phyloP scores from a whole-genome alignment of 768 basidiomycete species.

The Pleurotus platypus region DNA sequence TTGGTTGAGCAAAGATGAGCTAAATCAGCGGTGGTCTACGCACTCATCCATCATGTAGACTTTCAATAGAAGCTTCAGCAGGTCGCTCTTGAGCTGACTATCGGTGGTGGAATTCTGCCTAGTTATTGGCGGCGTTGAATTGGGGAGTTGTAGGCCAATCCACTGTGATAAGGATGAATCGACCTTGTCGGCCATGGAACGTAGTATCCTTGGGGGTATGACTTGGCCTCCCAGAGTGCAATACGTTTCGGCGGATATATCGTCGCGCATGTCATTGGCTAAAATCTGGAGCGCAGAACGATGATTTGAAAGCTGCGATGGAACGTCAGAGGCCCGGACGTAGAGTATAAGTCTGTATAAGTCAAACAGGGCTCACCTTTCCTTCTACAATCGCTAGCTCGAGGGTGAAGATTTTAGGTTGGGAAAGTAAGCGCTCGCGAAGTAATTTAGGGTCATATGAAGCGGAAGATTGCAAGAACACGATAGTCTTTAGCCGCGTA shows the following conservation, averaged over 20 bases:
- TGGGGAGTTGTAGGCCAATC: conserved; percentile 40
- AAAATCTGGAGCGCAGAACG: conserved; percentile 62
- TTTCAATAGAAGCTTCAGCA: conserved; percentile 70
- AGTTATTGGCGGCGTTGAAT: conserved; percentile 17
- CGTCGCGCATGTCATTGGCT: conserved; percentile 68
- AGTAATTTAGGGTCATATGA: conserved; percentile 57
- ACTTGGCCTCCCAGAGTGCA: conserved; percentile 79
- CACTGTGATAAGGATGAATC: conserved; percentile 52
- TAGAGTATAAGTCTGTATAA: not conserved
- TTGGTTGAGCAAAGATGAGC: too few relatives aligned
- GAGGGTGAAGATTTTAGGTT: conserved; percentile 55
- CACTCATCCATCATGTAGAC: conserved; percentile 82
- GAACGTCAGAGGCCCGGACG: not conserved
- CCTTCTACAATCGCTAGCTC: conserved; percentile 79
- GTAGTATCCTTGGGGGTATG: conserved; percentile 56
- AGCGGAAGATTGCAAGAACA: conserved; percentile 77
- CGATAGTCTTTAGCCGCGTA: conserved; percentile 63
- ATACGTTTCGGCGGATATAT: conserved; percentile 79
- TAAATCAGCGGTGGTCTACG: conserved; percentile 20
- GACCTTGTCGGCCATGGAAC: conserved; percentile 43
- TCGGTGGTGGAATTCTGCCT: conserved; percentile 37
- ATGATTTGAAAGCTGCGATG: conserved; percentile 41
- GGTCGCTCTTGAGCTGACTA: conserved; percentile 45
- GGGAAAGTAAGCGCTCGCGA: conserved; percentile 38
- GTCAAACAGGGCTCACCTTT: conserved; percentile 44